Evolutionary conservation across 768 basidiomycete species (phyloP), one percentile per base, ranked within the genome.

Genomic region (Obba rivulosa): DNA sequence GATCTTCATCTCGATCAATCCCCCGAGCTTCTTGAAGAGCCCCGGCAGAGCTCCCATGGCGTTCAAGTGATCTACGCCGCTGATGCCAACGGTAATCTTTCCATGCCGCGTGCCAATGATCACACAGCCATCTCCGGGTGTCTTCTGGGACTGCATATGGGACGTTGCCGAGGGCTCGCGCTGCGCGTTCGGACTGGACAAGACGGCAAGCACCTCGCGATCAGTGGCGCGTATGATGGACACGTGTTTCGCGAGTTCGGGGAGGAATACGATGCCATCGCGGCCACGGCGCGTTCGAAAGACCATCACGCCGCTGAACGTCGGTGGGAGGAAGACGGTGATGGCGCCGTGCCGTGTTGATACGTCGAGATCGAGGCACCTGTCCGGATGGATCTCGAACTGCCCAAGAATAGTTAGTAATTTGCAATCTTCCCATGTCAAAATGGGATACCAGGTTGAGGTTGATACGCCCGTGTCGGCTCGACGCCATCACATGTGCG

Each of bases 391-490:
- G 1, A 55, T 20, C 13, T 46, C 44, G 38, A 52, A 51, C 53
- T 54, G 42, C 8, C 13, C 16, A 31, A n/a, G 8, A 20, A 7
- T 7, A 20, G 8, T n/a, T 16, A 38, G 5, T 16, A 38, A 16
- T 20, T 16, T 16, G 37, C 37, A 38, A 16, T 38, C 37, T 38
- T 20, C 5, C 20, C 7, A 5, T 16, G 16, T 8, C 8, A 38
- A 2, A 1, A 2, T 7, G 37, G 31, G 8, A 13, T 13, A 31
- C 60, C 34, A 62, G 22, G 34, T 59, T 56, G 21, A 59, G 31
- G 21, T 53, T 54, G 18, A 59, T 50, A 16, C 49, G 53, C 1
- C 58, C 61, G 38, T 62, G 55, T 13, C 38, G 39, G 42, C 48
- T 58, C 0, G 43, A 47, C 8, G 52, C 54, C 24, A 50, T 22